A percentile compares a stretch with the other conserved stretches of the same genome.
phyloP scores from a whole-genome alignment of 371 early-diverging fungal genomes.

The Haplosporangium sp. region DNA sequence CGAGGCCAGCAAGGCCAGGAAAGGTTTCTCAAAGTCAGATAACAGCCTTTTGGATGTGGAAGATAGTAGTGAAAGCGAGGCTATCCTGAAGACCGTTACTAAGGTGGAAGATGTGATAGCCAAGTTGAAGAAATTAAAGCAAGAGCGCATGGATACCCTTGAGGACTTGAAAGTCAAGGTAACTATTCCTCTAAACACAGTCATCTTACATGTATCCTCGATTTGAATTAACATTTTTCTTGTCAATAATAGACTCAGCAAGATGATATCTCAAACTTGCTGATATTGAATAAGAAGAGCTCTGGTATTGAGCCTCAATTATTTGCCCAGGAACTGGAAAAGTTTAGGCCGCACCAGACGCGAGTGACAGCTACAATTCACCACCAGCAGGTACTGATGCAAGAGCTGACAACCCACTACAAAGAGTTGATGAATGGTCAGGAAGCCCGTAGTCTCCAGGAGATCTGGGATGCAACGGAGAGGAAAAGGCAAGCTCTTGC shows the following conservation, averaged over 20 bases:
- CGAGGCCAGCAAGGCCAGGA: slow-evolving; percentile 47
- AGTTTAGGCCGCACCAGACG: slow-evolving; percentile 85
- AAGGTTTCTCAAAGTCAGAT: slow-evolving; percentile 31
- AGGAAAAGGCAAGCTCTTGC: slow-evolving; percentile 67
- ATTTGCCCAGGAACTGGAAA: slow-evolving; percentile 90
- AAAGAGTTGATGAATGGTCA: slow-evolving; percentile 81
- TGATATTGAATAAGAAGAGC: slow-evolving; percentile 85
- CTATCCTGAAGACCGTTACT: slow-evolving; percentile 64
- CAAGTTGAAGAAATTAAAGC: slow-evolving; percentile 81
- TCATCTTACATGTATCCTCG: neutral
- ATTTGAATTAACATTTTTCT: neutral
- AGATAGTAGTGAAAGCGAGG: slow-evolving; percentile 58
- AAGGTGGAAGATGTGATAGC: slow-evolving; percentile 78
- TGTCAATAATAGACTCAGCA: slow-evolving; percentile 68
- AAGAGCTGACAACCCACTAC: slow-evolving; percentile 80
- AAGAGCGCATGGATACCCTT: slow-evolving; percentile 80
- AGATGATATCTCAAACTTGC: slow-evolving; percentile 90
- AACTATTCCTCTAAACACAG: neutral
- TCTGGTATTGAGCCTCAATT: slow-evolving; percentile 84
- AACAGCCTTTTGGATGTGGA: slow-evolving; percentile 76
- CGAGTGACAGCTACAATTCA: slow-evolving; percentile 81
- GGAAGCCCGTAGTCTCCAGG: slow-evolving; percentile 74
- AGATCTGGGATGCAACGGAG: slow-evolving; percentile 76
- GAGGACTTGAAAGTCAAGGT: slow-evolving; percentile 88
- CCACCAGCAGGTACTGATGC: slow-evolving; percentile 80